Percentiles rank a stretch among this genome's conserved stretches.
These are phyloP conservation scores for Crithidia fasciculata DNA, from an alignment of 208 protist species.

Conservation along the genomic window DNA sequence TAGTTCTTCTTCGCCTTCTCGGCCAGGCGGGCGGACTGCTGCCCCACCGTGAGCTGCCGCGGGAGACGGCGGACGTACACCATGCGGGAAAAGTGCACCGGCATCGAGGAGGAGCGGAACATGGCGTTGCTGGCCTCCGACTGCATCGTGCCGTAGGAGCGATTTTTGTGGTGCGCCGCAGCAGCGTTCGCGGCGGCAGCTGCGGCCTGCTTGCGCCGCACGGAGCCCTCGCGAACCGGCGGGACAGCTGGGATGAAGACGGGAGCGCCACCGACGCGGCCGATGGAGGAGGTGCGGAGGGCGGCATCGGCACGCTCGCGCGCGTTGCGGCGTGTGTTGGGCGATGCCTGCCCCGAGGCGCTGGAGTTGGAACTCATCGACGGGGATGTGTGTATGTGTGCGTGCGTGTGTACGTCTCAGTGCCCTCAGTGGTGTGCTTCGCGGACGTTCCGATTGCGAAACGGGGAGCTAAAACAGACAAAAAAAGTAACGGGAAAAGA, in stretches of 20 bases:
- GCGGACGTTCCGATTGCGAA: too few relatives aligned
- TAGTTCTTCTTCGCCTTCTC: constrained; percentile 75
- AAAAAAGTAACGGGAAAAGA: constrained; percentile 1
- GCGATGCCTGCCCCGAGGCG: not conserved
- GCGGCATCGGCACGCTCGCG: constrained; percentile 10
- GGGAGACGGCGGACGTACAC: constrained; percentile 39
- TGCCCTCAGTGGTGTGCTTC: too few relatives aligned
- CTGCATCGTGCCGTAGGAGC: constrained; percentile 44
- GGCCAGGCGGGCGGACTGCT: constrained; percentile 66
- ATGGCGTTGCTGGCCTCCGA: constrained; percentile 10
- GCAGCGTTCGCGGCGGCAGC: constrained; percentile 9
- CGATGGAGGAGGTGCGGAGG: constrained; percentile 36
- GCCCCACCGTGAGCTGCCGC: constrained; percentile 54
- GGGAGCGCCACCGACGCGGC: not conserved
- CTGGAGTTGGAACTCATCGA: constrained; percentile 9
- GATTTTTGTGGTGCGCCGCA: not conserved
- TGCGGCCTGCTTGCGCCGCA: constrained; percentile 14
- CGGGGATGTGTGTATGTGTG: not conserved
- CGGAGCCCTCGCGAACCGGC: constrained; percentile 16
- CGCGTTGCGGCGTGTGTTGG: not conserved
- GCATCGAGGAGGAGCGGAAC: constrained; percentile 63
- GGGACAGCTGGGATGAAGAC: constrained; percentile 4
- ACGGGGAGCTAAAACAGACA: not conserved
- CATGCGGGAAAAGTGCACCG: constrained; percentile 51
- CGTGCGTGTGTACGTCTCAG: too few relatives aligned